Percentiles rank a stretch among this genome's conserved stretches.
Conservation (phyloP, 345 rosid species). For the Excoecaria agallocha region DNA sequence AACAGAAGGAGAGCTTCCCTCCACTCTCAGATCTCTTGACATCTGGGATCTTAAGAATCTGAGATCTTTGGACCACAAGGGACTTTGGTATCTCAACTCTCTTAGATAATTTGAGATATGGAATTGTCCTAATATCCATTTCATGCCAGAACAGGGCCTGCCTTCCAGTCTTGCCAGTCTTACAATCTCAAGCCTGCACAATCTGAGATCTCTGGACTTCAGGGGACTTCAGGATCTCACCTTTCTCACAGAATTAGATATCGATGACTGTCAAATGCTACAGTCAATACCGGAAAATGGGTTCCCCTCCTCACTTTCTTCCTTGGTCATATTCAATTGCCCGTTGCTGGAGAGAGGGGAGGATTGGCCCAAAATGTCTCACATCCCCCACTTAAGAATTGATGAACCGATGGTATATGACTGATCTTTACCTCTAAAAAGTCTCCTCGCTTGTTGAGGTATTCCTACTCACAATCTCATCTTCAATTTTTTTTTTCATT, state of each 20-base stretch:
- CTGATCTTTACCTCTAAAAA: no score
- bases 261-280: not conserved
- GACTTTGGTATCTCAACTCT: no score
- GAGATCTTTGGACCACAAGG: no score
- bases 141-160: no score
- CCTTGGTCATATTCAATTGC: not conserved
- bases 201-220: not conserved
- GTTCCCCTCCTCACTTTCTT: not conserved
- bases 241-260: not conserved
- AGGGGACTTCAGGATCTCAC: not conserved
- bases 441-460: not conserved
- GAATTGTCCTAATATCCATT: no score
- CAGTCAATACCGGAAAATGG: not conserved
- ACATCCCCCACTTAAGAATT: not conserved
- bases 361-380: constrained; percentile 17
- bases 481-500: no score
- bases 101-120: no score
- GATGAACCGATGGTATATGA: not conserved
- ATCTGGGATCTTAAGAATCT: no score
- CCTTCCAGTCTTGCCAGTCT: not conserved
- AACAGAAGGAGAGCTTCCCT: not conserved
- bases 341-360: constrained; percentile 7
- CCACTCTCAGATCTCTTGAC: not conserved
- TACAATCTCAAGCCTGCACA: not conserved
- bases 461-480: not conserved